Percentiles rank a stretch among this genome's conserved stretches.
phyloP scores from a whole-genome alignment of 2,329 filamentous ascomycete species.

The Fusarium secorum region DNA sequence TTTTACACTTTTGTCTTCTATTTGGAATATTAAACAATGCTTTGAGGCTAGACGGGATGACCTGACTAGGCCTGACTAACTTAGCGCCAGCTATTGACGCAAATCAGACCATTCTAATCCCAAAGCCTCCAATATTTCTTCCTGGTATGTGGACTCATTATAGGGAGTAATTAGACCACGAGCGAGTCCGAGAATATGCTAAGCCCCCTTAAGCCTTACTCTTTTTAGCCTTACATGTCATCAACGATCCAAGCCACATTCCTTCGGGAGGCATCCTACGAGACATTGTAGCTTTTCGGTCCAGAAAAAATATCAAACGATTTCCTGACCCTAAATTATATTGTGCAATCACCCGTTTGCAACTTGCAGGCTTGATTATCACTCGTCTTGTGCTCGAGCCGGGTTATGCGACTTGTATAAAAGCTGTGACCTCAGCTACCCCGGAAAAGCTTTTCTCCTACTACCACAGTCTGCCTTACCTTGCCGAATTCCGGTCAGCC shows the following conservation, averaged over 20 bases:
- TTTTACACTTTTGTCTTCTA: no score
- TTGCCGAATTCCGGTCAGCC: background rate
- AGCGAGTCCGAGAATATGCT: background rate
- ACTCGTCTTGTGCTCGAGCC: fast-evolving
- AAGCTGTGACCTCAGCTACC: background rate
- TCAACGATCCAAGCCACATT: background rate
- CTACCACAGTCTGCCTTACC: background rate
- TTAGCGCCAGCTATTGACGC: background rate
- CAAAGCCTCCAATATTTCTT: background rate
- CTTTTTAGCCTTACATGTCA: background rate
- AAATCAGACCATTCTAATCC: background rate
- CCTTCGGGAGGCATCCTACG: background rate
- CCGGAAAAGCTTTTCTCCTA: background rate
- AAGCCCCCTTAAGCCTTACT: background rate
- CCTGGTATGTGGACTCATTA: background rate
- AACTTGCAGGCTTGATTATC: background rate
- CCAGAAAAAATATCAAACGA: fast-evolving
- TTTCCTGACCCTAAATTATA: background rate
- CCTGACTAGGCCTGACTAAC: no score
- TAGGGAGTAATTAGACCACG: background rate
- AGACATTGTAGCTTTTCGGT: background rate
- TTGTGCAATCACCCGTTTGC: fast-evolving
- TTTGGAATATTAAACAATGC: background rate
- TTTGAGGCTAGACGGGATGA: background rate
- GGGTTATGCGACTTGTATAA: background rate